Base-by-base conservation (phyloP, 75 land plant genomes). In the Larix kaempferi region DNA sequence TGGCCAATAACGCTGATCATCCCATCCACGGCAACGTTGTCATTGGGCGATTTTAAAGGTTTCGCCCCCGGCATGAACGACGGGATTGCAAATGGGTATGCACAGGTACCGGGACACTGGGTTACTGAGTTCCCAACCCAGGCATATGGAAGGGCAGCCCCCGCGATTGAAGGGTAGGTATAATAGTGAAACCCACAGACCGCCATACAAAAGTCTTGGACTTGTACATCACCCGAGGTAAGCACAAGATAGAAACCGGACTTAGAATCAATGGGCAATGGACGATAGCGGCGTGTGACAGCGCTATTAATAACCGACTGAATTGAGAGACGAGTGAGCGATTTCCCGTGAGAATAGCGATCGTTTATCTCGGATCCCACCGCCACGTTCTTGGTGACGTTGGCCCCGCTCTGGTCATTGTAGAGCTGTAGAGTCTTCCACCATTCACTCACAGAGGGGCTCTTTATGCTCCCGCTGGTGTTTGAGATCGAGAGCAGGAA, bases 141-240 rank as follows among this genome's bases (percentile, higher is more conserved):
- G 29, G 90, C 90, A 84, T 88, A 91, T 29, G 93, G 93, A 12
- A 91, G 78, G 21, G 90, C 84, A 83, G 88, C 87, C 15, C 91
- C 93, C 17, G 83, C 88, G 16, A 91, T 87, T 17, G 93, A 89
- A 0, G 93, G 95, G 88, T 86, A 91, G 6, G 91, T 91, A 77
- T 89, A 90, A 79, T 84, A 87, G 71, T 93, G 95, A 77, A 84
- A 87, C 49, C 93, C 95, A 74, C 93, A 91, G 7, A 84, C 86
- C 13, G 77, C 77, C 35, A 82, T 59, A 75, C 96, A 93, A 77
- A 93, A 93, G 56, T 88, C 88, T 56, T 89, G 82, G 26, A 93
- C 89, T 71, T 76, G 77, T 60, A 93, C 96, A 78, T 93, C 96
- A 12, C 57, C 71, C 14, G 93, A 84, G 12, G 96, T 91, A 44